Base-by-base conservation (phyloP, 257 asterid genomes). In the Solanum paucissectum region DNA sequence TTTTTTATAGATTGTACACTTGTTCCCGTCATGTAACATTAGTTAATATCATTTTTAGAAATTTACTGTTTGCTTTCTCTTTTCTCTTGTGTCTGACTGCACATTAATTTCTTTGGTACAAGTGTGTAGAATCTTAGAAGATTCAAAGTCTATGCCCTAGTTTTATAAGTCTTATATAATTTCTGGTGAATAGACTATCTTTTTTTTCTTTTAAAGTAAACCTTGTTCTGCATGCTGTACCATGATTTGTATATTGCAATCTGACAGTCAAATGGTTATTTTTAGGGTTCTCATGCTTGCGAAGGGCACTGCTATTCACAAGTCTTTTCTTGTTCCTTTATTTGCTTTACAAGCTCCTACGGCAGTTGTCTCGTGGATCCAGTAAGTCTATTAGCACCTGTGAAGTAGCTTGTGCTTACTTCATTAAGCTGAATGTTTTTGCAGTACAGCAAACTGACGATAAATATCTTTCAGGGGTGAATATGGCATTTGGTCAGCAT, bases 401-500 rank as follows among this genome's bases (percentile, higher is more conserved):
- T 82, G 44, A 49, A 49, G 71, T 52, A 82, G 86, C 71, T 49
- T 52, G 69, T 82, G 86, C 32, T 82, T 82, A 66, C 62, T 36
- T 60, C 77, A 58, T 55, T 34, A n/a, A 66, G 44, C 77, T 18
- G 60, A n/a, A 12, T 10, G 44, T 79, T 81, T 23, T 44, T 3
- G 66, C 44, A 82, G 62, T 36, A 27, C 73, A 83, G 68, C 72
- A 46, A 75, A 71, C 82, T 72, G 14, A 86, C 34, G 33, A 79
- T 55, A 49, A 52, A 87, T 84, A 44, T 12, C 87, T 87, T 91
- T 83, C 95, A 97, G 99, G 93, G 95, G 98, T 34, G 98, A 97
- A 90, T 95, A 97, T 93, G 99, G 99, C 85, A 76, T 95, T 73
- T 97, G 99, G 99, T 88, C 95, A 89, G 99, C 99, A 85, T 95